These are phyloP conservation scores for Nemophila menziesii DNA, from an alignment of 257 asterid species.

Conservation along the genomic window DNA sequence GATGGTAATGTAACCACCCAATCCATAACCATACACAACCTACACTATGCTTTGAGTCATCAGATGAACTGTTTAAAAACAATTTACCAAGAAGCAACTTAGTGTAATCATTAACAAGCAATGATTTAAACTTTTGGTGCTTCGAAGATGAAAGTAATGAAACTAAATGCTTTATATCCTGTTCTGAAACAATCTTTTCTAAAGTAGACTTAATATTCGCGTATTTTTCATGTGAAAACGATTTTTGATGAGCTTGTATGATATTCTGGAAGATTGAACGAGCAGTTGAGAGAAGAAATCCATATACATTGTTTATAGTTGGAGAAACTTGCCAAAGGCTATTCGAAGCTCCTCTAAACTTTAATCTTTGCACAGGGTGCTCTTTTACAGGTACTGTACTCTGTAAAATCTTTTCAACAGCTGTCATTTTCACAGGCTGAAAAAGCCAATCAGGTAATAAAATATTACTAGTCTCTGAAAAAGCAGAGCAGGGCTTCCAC, in stretches of 20 bases:
- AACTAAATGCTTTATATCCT: slow-evolving; percentile 26
- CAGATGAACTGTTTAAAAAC: slow-evolving; percentile 28
- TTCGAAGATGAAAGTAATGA: slow-evolving; percentile 50
- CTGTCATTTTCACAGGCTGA: slow-evolving; percentile 41
- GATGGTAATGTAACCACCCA: slow-evolving; percentile 69
- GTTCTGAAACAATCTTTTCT: slow-evolving; percentile 18
- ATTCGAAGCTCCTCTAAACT: slow-evolving; percentile 55
- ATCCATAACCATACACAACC: slow-evolving; percentile 54
- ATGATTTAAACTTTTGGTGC: slow-evolving; percentile 42
- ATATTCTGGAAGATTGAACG: slow-evolving; percentile 78
- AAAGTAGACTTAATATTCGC: slow-evolving; percentile 30
- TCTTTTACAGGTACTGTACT: slow-evolving; percentile 39
- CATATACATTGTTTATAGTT: slow-evolving; percentile 19
- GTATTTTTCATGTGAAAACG: slow-evolving; percentile 45
- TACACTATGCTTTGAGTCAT: slow-evolving; percentile 25
- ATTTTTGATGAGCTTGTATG: slow-evolving; percentile 54
- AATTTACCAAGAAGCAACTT: slow-evolving; percentile 58
- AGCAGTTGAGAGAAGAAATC: slow-evolving; percentile 46
- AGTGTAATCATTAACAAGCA: slow-evolving; percentile 38
- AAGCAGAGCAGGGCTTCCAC: slow-evolving; percentile 48
- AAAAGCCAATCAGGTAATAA: slow-evolving; percentile 55
- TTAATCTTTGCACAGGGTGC: slow-evolving; percentile 43
- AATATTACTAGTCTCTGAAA: slow-evolving; percentile 26
- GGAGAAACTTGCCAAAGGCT: slow-evolving; percentile 66
- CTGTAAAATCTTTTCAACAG: slow-evolving; percentile 43